Evolutionary conservation across 805 yeast species (phyloP).

Genomic region (Candida bentonensis): DNA sequence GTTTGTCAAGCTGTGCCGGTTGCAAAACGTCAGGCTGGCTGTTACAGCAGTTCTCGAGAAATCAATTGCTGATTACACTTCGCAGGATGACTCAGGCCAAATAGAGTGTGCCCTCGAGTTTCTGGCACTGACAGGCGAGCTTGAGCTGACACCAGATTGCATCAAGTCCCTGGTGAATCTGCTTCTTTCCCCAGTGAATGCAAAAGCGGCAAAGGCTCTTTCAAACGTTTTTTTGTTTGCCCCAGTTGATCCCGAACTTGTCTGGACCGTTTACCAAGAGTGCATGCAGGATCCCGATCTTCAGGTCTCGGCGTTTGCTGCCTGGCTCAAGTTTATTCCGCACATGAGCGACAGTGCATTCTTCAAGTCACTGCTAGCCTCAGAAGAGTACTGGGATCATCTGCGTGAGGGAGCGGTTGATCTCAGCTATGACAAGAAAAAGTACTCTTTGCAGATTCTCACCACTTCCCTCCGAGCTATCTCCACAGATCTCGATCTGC

Average conservation of each 20-base stretch:
- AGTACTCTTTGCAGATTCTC: conserved; percentile 51
- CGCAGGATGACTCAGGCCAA: neutral
- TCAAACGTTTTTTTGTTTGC: neutral
- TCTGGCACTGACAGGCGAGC: neutral
- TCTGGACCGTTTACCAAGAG: neutral
- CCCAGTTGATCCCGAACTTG: neutral
- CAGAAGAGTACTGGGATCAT: conserved; percentile 36
- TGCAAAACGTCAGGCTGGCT: neutral
- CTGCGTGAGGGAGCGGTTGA: conserved; percentile 45
- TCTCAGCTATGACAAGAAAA: conserved; percentile 50
- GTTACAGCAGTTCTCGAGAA: neutral
- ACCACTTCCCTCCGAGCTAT: conserved; percentile 40
- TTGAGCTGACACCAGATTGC: neutral
- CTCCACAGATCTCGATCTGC: conserved; percentile 19
- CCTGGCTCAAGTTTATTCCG: neutral
- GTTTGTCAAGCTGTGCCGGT: neutral
- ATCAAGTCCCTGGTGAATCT: neutral
- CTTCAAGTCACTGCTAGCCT: neutral
- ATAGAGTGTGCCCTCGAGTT: neutral
- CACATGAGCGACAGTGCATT: neutral
- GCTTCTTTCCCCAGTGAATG: neutral
- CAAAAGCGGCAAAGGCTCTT: neutral
- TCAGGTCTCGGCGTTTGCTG: neutral
- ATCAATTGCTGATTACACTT: neutral
- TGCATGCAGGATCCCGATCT: neutral